Percentiles rank a stretch among this genome's conserved stretches.
phyloP scores from a whole-genome alignment of 805 yeast species.

The Candida cerambycidarum region DNA sequence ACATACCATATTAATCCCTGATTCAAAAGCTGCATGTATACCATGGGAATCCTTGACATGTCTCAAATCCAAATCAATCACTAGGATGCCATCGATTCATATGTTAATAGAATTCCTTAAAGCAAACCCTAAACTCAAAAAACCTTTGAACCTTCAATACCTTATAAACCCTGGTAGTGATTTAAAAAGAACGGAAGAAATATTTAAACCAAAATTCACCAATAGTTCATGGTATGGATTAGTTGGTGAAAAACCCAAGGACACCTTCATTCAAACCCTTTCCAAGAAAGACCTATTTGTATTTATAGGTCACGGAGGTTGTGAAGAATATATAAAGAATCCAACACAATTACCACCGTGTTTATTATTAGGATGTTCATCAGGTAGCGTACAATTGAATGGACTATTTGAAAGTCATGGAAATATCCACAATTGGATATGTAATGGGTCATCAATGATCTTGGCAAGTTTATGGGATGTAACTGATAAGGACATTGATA shows the following conservation, averaged over 20 bases:
- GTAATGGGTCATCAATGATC: constrained; percentile 80
- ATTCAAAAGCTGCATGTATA: constrained; percentile 57
- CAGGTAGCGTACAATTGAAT: constrained; percentile 60
- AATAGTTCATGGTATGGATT: constrained; percentile 38
- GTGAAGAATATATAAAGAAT: constrained; percentile 77
- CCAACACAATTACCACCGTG: constrained; percentile 51
- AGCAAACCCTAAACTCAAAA: neutral
- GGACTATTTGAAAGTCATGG: constrained; percentile 75
- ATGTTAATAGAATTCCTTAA: constrained; percentile 41
- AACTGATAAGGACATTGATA: constrained; percentile 92
- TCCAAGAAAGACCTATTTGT: constrained; percentile 48
- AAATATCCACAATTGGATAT: constrained; percentile 69
- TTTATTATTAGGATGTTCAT: constrained; percentile 85
- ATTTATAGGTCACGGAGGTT: constrained; percentile 95
- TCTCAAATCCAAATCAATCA: constrained; percentile 53
- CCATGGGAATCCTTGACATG: constrained; percentile 89
- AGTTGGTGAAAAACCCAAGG: constrained; percentile 56
- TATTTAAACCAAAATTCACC: constrained; percentile 31
- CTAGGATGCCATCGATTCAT: constrained; percentile 70
- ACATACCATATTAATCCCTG: constrained; percentile 72
- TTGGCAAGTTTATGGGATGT: constrained; percentile 95
- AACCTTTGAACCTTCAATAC: constrained; percentile 28
- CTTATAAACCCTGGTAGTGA: constrained; percentile 85
- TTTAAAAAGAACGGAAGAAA: constrained; percentile 60
- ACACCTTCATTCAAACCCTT: constrained; percentile 20